A percentile compares a stretch with the other conserved stretches of the same genome.
Evolutionary conservation across 768 basidiomycete species (phyloP).

Genomic region (Coprinopsis marcescibilis): DNA sequence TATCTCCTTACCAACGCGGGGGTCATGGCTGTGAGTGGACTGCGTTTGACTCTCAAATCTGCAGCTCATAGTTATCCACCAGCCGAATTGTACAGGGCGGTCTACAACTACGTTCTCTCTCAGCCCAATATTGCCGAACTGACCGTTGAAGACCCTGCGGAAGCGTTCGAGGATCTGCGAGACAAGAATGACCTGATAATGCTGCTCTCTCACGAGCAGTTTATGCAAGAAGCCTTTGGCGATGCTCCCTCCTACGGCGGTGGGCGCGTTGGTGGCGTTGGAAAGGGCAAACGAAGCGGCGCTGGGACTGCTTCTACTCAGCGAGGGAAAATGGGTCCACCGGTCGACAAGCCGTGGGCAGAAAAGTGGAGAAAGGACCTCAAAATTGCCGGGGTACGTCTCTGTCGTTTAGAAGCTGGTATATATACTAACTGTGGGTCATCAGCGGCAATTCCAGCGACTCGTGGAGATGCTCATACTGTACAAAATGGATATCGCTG

Average conservation of each 20-base stretch:
- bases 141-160: slow-evolving; percentile 96
- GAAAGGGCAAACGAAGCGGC: slow-evolving; percentile 36
- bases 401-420: not conserved
- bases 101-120: slow-evolving; percentile 70
- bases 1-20: slow-evolving; percentile 82
- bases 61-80: slow-evolving; percentile 4
- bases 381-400: slow-evolving; percentile 79
- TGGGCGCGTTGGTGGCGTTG: slow-evolving; percentile 41
- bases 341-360: slow-evolving; percentile 68
- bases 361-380: slow-evolving; percentile 77
- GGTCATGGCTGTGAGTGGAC: slow-evolving; percentile 80
- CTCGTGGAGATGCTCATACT: slow-evolving; percentile 89
- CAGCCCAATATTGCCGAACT: slow-evolving; percentile 77
- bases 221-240: slow-evolving; percentile 70
- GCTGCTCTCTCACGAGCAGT: slow-evolving; percentile 57
- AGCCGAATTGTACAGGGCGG: slow-evolving; percentile 86
- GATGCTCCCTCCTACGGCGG: slow-evolving; percentile 42
- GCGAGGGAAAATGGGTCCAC: slow-evolving; percentile 70
- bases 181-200: slow-evolving; percentile 87
- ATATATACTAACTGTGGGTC: slow-evolving; percentile 3
- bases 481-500: slow-evolving; percentile 56
- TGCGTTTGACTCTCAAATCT: not conserved
- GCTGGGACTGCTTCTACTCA: slow-evolving; percentile 19
- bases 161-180: slow-evolving; percentile 93
- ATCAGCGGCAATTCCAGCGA: slow-evolving; percentile 90